phyloP scores from a whole-genome alignment of 192 early-diverging fungal species.

The Backusella macrospora region DNA sequence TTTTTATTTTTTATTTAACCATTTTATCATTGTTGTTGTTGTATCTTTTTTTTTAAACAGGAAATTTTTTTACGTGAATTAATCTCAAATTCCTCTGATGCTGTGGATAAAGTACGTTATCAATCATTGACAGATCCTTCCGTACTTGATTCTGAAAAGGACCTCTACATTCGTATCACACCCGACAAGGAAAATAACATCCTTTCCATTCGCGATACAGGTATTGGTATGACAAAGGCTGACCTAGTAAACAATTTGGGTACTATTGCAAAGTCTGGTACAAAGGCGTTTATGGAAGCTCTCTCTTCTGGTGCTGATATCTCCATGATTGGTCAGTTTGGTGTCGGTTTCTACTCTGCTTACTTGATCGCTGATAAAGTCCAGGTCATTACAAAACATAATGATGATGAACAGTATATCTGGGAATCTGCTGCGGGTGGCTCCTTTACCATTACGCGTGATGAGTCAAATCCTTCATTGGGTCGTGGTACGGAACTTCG shows the following conservation, averaged over 20 bases:
- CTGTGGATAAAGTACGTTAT: conserved; percentile 95
- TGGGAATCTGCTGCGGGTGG: conserved; percentile 92
- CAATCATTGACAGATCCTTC: conserved; percentile 91
- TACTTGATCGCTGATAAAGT: conserved; percentile 99
- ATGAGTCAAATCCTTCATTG: conserved; percentile 84
- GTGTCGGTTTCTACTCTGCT: conserved; percentile 99
- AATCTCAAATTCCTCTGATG: conserved; percentile 81
- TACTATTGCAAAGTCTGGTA: conserved; percentile 99
- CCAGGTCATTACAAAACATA: conserved; percentile 93
- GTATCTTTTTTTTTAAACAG: conserved; percentile 17
- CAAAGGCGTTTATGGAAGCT: conserved; percentile 99
- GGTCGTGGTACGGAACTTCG: conserved; percentile 95
- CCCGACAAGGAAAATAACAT: conserved; percentile 79
- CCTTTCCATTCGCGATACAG: conserved; percentile 80
- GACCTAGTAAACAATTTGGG: conserved; percentile 97
- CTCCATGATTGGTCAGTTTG: conserved; percentile 99
- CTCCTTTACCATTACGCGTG: conserved; percentile 90
- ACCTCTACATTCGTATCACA: conserved; percentile 92
- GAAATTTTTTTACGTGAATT: conserved; percentile 96
- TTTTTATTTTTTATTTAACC: neutral
- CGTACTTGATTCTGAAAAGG: conserved; percentile 89
- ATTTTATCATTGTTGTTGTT: too few species aligned
- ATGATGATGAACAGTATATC: conserved; percentile 95
- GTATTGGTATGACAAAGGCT: conserved; percentile 95
- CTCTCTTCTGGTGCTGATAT: conserved; percentile 94